These are phyloP conservation scores for Parafenestella ontariensis DNA, from an alignment of 2,329 filamentous ascomycete genomes.

Conservation along the genomic window DNA sequence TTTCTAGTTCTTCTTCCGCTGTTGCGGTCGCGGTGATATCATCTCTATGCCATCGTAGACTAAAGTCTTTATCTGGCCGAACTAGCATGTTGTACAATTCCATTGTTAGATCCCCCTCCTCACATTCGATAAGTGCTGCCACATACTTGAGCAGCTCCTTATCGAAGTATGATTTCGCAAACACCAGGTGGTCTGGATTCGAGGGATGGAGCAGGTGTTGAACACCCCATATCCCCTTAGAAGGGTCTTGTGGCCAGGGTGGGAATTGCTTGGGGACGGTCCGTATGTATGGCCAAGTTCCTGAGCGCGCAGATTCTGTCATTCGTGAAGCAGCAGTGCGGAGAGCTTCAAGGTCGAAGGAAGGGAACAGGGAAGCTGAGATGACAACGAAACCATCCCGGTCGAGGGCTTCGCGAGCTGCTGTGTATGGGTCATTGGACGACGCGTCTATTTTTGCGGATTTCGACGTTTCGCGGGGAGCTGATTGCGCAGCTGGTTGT, in stretches of 20 bases:
- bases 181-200: conserved; percentile 67
- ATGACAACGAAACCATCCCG: conserved; percentile 79
- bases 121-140: conserved; percentile 66
- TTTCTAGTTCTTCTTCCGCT: conserved; percentile 69
- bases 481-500: background rate
- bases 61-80: conserved; percentile 73
- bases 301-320: conserved; percentile 69
- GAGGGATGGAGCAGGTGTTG: conserved; percentile 82
- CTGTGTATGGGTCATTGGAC: conserved; percentile 31
- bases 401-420: conserved; percentile 63
- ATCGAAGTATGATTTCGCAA: conserved; percentile 76
- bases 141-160: conserved; percentile 68
- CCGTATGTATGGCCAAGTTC: conserved; percentile 80
- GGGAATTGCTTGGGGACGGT: conserved; percentile 91
- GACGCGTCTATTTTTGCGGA: conserved; percentile 14
- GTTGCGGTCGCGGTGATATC: conserved; percentile 74
- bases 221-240: conserved; percentile 83
- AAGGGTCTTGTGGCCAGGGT: conserved; percentile 72
- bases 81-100: conserved; percentile 89
- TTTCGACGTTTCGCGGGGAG: background rate
- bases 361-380: conserved; percentile 65
- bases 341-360: conserved; percentile 61
- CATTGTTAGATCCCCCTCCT: conserved; percentile 72
- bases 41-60: conserved; percentile 84
- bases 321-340: conserved; percentile 65